Base-by-base conservation (phyloP, 306 rosid species). In the Parietaria judaica region DNA sequence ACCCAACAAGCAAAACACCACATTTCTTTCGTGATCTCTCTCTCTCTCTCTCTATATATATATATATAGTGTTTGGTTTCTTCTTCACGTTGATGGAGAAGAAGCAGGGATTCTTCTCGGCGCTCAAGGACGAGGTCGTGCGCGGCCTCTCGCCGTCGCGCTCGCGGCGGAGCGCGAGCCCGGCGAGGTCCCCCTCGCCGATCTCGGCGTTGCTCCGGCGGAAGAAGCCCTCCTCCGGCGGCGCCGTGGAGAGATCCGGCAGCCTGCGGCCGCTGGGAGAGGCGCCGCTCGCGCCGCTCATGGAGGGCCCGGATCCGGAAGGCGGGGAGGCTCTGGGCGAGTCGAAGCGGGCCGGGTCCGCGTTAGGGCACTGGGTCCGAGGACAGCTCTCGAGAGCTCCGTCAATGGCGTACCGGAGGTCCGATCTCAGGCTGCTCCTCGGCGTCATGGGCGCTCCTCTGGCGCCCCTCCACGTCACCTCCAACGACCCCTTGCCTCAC, bases 401-500 rank as follows among this genome's bases (percentile, higher is more conserved):
- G 9, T 86, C 95, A 6, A 45, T 62, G 39, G 79, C 87, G 10
- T 79, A 61, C 68, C 79, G 71, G 74, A 76, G 91, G 91, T 84
- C 97, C 78, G 99, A 94, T 83, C 88, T 94, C 83, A 82, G 97
- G 58, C 89, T 94, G 43, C 67, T 94, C 39, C 80, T 94, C 0
- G 99, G 99, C 2, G 99, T 94, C 4, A 86, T 94, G 99, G 99
- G 87, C 4, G 97, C 99, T 16, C 94, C 99, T 11, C 96, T 94
- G 7, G 90, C 95, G 2, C 99, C 99, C 1, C 67, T 86, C 54
- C 86, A 84, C 74, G 97, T 94, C 49, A 84, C 73, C 76, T 59
- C 89, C 67, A 58, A 80, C 41, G 95, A 88, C 66, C 97, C 99
- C 8, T 55, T 88, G 54, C 99, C 97, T 63, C 97, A 86, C 54